These are phyloP conservation scores for Corylus avellana DNA, from an alignment of 306 rosid species.

Conservation along the genomic window DNA sequence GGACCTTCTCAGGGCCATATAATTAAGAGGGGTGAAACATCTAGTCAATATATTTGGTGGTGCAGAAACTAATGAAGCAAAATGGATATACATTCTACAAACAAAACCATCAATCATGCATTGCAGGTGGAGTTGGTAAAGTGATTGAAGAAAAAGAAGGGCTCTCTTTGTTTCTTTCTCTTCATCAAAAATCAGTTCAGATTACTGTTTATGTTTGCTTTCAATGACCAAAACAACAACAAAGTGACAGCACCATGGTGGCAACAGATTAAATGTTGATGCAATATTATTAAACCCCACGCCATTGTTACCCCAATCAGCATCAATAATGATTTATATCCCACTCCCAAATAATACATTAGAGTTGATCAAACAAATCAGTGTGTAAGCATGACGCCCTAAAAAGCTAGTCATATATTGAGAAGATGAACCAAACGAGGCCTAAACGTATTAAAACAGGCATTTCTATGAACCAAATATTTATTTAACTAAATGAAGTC, in stretches of 20 bases:
- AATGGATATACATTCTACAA: neutral
- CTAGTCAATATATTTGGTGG: constrained; percentile 12
- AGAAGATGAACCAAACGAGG: too few relatives aligned
- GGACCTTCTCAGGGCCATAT: neutral
- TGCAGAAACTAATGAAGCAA: constrained; percentile 14
- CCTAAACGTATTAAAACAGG: too few relatives aligned
- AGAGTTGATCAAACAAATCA: neutral
- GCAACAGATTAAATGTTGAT: neutral
- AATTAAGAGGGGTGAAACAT: constrained; percentile 5
- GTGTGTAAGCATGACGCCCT: neutral
- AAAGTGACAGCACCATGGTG: neutral
- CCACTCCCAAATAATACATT: neutral
- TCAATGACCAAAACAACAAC: neutral
- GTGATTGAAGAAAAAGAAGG: constrained; percentile 22
- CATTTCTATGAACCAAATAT: neutral
- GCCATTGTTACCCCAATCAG: neutral
- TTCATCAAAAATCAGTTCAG: neutral
- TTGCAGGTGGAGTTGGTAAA: constrained; percentile 25
- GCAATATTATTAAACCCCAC: neutral
- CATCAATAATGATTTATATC: neutral
- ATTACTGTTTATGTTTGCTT: constrained; percentile 1
- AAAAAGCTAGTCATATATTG: too few relatives aligned
- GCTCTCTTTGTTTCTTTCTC: constrained; percentile 3
- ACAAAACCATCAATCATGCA: constrained; percentile 29
- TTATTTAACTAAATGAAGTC: neutral